Evolutionary conservation across 345 rosid genomes (phyloP).

Genomic region (Triadica sebifera): DNA sequence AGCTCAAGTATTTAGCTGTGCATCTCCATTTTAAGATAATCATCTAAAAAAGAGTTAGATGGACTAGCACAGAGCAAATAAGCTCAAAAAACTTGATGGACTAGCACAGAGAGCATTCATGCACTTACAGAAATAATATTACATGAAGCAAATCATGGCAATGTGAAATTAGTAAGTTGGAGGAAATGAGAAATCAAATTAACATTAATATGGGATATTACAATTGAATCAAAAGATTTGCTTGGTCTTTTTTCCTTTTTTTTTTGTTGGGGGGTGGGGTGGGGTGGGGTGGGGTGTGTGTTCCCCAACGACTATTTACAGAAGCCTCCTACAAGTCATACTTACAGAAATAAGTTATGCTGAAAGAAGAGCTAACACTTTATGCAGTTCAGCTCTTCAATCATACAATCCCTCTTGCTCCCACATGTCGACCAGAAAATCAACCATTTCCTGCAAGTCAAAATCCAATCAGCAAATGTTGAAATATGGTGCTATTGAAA

Average conservation of each 20-base stretch:
- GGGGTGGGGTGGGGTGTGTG: no score
- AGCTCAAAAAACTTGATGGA: no score
- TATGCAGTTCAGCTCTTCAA: constrained; percentile 13
- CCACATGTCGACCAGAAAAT: constrained; percentile 31
- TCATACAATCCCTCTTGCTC: constrained; percentile 35
- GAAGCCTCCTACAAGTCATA: constrained; percentile 2
- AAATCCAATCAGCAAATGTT: constrained; percentile 5
- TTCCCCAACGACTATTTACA: constrained; percentile 18
- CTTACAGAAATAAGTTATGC: not conserved
- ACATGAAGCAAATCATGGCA: no score
- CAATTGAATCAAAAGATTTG: constrained; percentile 14
- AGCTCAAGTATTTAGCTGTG: no score
- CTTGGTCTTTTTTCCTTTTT: not conserved
- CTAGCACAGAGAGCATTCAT: no score
- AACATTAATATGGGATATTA: not conserved
- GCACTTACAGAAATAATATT: no score
- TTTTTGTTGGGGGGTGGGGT: not conserved
- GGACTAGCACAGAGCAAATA: no score
- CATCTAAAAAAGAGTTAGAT: no score
- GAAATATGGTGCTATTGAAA: not conserved
- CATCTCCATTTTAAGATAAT: no score
- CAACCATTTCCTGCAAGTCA: constrained; percentile 30
- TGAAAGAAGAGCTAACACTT: not conserved
- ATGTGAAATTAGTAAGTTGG: no score
- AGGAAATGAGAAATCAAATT: no score